A percentile compares a stretch with the other conserved stretches of the same genome.
These are phyloP conservation scores for Circinella minor DNA, from an alignment of 371 early-diverging fungal genomes.

Conservation along the genomic window DNA sequence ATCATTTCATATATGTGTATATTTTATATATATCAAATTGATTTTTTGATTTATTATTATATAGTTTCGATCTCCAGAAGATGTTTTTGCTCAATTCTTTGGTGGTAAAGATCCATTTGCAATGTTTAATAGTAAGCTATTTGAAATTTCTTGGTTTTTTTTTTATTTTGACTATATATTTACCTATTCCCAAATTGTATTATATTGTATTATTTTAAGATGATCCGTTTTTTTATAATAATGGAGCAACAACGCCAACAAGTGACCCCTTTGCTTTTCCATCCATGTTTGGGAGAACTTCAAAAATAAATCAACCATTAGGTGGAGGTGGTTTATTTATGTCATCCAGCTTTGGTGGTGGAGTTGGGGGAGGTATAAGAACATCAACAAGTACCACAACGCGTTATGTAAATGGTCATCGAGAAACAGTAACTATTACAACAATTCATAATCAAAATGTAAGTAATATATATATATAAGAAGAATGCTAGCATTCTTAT, in stretches of 20 bases:
- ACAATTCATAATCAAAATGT: slow-evolving; percentile 41
- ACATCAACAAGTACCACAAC: slow-evolving; percentile 7
- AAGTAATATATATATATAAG: slow-evolving; percentile 3
- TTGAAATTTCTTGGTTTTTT: no score
- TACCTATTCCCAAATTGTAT: no score
- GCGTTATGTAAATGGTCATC: slow-evolving; percentile 38
- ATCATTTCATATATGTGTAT: background rate
- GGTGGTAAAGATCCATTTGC: slow-evolving; percentile 15
- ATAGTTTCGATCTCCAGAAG: slow-evolving; percentile 56
- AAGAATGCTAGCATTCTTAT: background rate
- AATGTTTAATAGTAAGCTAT: slow-evolving; percentile 6
- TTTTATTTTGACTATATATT: no score
- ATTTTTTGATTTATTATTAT: background rate
- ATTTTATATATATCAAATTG: no score
- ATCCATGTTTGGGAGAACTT: background rate
- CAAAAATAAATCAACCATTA: background rate
- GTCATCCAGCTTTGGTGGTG: slow-evolving; percentile 4
- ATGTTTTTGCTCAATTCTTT: slow-evolving; percentile 55
- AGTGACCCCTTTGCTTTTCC: background rate
- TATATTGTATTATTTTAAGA: background rate
- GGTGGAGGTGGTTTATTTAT: slow-evolving; percentile 1
- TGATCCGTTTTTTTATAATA: slow-evolving; percentile 4
- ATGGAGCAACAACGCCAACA: no score
- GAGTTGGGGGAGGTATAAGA: slow-evolving; percentile 3
- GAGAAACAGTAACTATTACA: slow-evolving; percentile 38